These are phyloP conservation scores for Moniliella sp. DNA, from an alignment of 1,284 basidiomycete species.

Conservation along the genomic window DNA sequence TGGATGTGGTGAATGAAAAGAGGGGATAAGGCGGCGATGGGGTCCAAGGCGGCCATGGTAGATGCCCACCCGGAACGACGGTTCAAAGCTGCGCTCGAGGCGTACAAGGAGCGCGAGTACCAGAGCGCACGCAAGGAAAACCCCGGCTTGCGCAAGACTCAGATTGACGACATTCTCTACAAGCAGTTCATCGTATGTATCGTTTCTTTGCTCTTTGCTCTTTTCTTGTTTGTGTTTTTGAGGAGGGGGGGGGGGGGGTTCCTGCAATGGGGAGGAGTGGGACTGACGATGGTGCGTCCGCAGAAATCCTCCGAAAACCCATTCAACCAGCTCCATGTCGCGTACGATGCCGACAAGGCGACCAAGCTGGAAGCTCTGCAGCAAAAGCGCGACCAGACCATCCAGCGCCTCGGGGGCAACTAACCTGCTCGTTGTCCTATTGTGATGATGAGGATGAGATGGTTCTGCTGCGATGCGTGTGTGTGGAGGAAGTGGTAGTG, in stretches of 20 bases:
- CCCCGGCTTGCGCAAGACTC: conserved; percentile 59
- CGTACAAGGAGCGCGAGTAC: conserved; percentile 75
- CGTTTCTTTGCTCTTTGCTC: not conserved
- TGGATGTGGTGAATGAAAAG: conserved; percentile 70
- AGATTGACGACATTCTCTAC: conserved; percentile 44
- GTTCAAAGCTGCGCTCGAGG: conserved; percentile 57
- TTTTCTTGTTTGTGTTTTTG: not conserved
- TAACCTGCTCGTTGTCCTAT: too few relatives aligned
- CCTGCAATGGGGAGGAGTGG: too few relatives aligned
- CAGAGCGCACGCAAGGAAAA: conserved; percentile 56
- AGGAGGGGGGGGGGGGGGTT: too few relatives aligned
- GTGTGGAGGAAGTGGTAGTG: too few relatives aligned
- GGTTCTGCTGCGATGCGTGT: too few relatives aligned
- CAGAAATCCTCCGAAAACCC: conserved; percentile 74
- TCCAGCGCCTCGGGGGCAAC: too few relatives aligned
- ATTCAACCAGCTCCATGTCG: conserved; percentile 42
- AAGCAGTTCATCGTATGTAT: conserved; percentile 12
- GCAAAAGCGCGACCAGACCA: too few relatives aligned
- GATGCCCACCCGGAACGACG: conserved; percentile 81
- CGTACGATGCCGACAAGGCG: conserved; percentile 62
- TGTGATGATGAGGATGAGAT: too few relatives aligned
- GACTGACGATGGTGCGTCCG: not conserved
- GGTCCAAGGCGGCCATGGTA: conserved; percentile 48
- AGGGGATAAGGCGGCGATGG: conserved; percentile 62
- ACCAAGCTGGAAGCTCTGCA: conserved; percentile 55